These are phyloP conservation scores for Vararia minispora DNA, from an alignment of 768 basidiomycete species.

Conservation along the genomic window DNA sequence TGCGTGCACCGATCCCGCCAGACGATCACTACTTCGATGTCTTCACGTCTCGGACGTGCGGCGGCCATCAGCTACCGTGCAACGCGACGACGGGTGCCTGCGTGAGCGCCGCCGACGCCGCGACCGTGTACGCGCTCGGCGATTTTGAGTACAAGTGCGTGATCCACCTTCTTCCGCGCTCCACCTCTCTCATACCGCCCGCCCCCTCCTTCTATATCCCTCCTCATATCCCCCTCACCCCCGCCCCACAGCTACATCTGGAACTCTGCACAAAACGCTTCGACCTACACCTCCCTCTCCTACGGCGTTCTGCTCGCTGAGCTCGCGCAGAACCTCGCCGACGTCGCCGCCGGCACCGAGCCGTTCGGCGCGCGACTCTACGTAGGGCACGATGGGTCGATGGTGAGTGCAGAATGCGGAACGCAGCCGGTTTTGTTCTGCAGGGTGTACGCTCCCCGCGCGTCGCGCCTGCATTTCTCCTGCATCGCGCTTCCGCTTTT, in stretches of 20 bases:
- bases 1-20: slow-evolving; percentile 6
- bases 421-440: slow-evolving; percentile 26
- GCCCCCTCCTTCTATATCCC: background rate
- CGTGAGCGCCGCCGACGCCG: slow-evolving; percentile 28
- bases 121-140: slow-evolving; percentile 24
- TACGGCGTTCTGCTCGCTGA: slow-evolving; percentile 40
- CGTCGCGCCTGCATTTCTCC: too few species aligned
- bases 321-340: slow-evolving; percentile 28
- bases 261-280: slow-evolving; percentile 33
- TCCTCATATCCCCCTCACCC: background rate
- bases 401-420: too few species aligned
- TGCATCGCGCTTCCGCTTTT: too few species aligned
- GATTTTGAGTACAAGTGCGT: slow-evolving; percentile 30
- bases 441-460: too few species aligned
- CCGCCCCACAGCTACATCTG: slow-evolving; percentile 35
- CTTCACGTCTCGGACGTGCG: slow-evolving; percentile 37
- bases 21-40: slow-evolving; percentile 43
- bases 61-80: slow-evolving; percentile 33
- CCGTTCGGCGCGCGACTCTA: slow-evolving; percentile 28
- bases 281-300: slow-evolving; percentile 31
- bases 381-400: slow-evolving; percentile 38
- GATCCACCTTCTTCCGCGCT: background rate
- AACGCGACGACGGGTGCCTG: slow-evolving; percentile 28
- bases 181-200: too few species aligned
- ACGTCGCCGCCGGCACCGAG: slow-evolving; percentile 23